A percentile compares a stretch with the other conserved stretches of the same genome.
phyloP scores from a whole-genome alignment of 1,139 yeast genomes.

The Nakaseomyces glabratus region DNA sequence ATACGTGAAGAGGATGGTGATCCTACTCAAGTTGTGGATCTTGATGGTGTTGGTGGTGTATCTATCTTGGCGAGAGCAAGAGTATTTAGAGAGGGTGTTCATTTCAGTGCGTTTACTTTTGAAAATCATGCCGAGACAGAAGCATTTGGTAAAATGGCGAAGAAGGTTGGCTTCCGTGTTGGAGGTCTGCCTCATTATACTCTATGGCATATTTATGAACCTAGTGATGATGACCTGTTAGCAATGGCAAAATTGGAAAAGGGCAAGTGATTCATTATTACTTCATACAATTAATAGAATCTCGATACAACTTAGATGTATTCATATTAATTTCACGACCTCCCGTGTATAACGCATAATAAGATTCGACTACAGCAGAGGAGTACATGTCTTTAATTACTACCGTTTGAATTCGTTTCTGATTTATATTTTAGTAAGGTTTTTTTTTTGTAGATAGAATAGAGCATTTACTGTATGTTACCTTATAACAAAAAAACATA shows the following conservation, averaged over 20 bases:
- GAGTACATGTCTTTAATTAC: no score
- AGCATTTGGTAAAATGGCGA: slow-evolving; percentile 81
- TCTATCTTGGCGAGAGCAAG: slow-evolving; percentile 72
- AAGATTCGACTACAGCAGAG: no score
- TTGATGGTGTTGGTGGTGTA: slow-evolving; percentile 90
- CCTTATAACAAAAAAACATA: no score
- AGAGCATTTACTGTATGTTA: no score
- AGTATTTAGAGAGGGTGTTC: slow-evolving; percentile 72
- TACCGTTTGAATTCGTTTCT: no score
- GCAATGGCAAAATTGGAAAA: slow-evolving; percentile 59
- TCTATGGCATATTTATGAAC: slow-evolving; percentile 89
- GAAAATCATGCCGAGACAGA: slow-evolving; percentile 91
- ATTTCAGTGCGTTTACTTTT: slow-evolving; percentile 85
- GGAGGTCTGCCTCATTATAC: slow-evolving; percentile 84
- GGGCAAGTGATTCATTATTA: slow-evolving; percentile 27
- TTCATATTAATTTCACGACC: no score
- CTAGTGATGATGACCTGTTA: slow-evolving; percentile 82
- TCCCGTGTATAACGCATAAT: no score
- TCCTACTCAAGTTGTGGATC: slow-evolving; percentile 76
- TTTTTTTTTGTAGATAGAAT: no score
- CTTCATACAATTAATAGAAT: no score
- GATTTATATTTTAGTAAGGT: no score
- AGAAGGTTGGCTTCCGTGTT: slow-evolving; percentile 72
- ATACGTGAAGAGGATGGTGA: slow-evolving; percentile 81
- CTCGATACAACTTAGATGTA: no score